A percentile compares a stretch with the other conserved stretches of the same genome.
phyloP scores from a whole-genome alignment of 1,284 basidiomycete species.

The Pseudozyma sp. region DNA sequence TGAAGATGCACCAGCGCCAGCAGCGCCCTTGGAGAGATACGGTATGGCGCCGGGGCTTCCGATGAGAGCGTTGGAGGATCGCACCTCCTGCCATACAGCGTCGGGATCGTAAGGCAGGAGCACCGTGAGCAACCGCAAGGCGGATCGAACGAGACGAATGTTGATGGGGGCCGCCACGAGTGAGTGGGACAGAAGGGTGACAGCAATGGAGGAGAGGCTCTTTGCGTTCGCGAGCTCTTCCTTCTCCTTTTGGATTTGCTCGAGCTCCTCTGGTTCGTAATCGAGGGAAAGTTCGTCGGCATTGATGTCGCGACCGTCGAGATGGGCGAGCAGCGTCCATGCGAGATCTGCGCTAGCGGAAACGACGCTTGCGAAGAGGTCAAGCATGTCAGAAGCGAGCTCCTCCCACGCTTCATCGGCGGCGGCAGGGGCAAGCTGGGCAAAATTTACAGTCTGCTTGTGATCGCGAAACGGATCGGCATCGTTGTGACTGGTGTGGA shows the following conservation, averaged over 20 bases:
- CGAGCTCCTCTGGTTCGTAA: constrained; percentile 47
- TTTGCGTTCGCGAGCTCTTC: constrained; percentile 45
- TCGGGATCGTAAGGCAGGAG: constrained; percentile 80
- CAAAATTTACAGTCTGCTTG: constrained; percentile 41
- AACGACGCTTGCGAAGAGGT: constrained; percentile 81
- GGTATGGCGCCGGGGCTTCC: constrained; percentile 70
- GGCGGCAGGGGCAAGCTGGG: constrained; percentile 40
- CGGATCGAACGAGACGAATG: constrained; percentile 79
- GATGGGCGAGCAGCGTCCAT: constrained; percentile 76
- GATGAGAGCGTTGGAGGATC: constrained; percentile 81
- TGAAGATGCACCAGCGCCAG: constrained; percentile 11
- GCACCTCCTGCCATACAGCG: constrained; percentile 85
- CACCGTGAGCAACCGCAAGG: constrained; percentile 81
- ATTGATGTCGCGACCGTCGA: constrained; percentile 71
- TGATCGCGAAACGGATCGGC: constrained; percentile 41
- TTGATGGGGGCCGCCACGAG: constrained; percentile 74
- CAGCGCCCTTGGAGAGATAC: constrained; percentile 20
- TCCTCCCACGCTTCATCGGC: constrained; percentile 67
- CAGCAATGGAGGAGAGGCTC: constrained; percentile 79
- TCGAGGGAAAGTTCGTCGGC: constrained; percentile 46
- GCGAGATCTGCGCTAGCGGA: constrained; percentile 77
- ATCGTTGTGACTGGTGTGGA: constrained; percentile 9
- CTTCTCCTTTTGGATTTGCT: constrained; percentile 48
- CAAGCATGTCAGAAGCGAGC: constrained; percentile 79
- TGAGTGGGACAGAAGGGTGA: constrained; percentile 84